A percentile compares a stretch with the other conserved stretches of the same genome.
Conservation (phyloP, 345 rosid genomes). For the Eucalyptus guilfoylei region DNA sequence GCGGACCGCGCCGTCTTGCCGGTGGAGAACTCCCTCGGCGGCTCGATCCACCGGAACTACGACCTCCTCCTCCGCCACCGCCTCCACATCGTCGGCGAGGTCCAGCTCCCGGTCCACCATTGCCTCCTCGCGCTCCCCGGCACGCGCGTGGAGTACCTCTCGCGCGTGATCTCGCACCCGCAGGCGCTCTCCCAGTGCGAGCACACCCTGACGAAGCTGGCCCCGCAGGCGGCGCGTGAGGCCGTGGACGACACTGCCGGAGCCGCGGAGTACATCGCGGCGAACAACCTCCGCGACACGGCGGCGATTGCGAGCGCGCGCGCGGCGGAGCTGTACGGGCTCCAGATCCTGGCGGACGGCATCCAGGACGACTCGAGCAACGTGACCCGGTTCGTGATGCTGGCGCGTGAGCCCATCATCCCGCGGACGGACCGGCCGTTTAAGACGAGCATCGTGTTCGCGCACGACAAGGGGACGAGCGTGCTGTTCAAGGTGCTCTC, state of each 20-base stretch:
- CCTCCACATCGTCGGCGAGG: slow-evolving; percentile 96
- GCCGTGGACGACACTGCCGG: slow-evolving; percentile 95
- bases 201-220: slow-evolving; percentile 66
- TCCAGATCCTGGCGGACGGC: slow-evolving; percentile 57
- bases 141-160: slow-evolving; percentile 61
- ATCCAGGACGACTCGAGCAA: slow-evolving; percentile 38
- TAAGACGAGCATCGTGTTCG: slow-evolving; percentile 41
- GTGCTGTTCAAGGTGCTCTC: slow-evolving; percentile 42
- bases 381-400: slow-evolving; percentile 45
- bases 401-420: slow-evolving; percentile 44
- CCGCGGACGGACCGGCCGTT: slow-evolving; percentile 43
- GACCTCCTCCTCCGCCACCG: slow-evolving; percentile 96
- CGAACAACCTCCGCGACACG: slow-evolving; percentile 62
- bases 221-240: slow-evolving; percentile 72
- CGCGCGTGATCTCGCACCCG: slow-evolving; percentile 92
- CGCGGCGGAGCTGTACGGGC: slow-evolving; percentile 75
- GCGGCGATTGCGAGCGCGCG: slow-evolving; percentile 94
- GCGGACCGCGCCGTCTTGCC: slow-evolving; percentile 97
- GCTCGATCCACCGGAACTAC: slow-evolving; percentile 92
- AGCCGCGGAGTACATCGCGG: slow-evolving; percentile 83
- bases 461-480: slow-evolving; percentile 41
- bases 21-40: slow-evolving; percentile 89
- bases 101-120: slow-evolving; percentile 90
- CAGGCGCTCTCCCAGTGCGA: slow-evolving; percentile 96
- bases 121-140: slow-evolving; percentile 93